A percentile compares a stretch with the other conserved stretches of the same genome.
phyloP scores from a whole-genome alignment of 129 eudicot genomes.

The Chrysanthemum seticuspe region DNA sequence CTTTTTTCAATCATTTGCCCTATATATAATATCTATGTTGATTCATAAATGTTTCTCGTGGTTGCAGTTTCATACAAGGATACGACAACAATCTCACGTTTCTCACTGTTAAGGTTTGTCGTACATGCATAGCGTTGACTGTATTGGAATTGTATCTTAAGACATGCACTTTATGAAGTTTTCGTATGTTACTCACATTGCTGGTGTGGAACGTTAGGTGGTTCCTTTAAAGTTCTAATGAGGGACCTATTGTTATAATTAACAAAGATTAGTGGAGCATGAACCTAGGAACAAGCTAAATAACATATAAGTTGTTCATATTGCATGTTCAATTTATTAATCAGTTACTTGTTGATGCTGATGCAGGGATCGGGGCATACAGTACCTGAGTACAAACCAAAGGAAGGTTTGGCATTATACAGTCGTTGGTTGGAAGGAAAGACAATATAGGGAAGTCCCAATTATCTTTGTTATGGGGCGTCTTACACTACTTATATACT shows the following conservation, averaged over 20 bases:
- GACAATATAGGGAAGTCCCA: slow-evolving; percentile 39
- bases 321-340: neutral
- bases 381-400: slow-evolving; percentile 89
- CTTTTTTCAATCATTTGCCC: no score
- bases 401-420: slow-evolving; percentile 72
- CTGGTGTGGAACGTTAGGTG: neutral
- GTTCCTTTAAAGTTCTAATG: neutral
- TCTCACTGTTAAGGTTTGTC: slow-evolving; percentile 81
- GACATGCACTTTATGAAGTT: neutral
- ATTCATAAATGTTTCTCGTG: neutral
- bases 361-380: slow-evolving; percentile 94
- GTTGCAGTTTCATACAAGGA: slow-evolving; percentile 66
- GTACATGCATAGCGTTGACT: neutral
- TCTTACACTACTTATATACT: neutral
- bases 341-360: neutral
- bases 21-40: slow-evolving; percentile 8
- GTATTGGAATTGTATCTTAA: neutral
- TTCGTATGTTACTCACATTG: neutral
- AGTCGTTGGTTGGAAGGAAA: slow-evolving; percentile 65
- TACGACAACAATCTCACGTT: slow-evolving; percentile 67
- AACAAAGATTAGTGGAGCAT: neutral
- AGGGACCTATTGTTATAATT: neutral
- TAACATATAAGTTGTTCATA: neutral
- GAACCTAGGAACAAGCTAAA: neutral
- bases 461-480: neutral